Conservation (phyloP, 257 asterid genomes). For the Solanum appendiculatum region DNA sequence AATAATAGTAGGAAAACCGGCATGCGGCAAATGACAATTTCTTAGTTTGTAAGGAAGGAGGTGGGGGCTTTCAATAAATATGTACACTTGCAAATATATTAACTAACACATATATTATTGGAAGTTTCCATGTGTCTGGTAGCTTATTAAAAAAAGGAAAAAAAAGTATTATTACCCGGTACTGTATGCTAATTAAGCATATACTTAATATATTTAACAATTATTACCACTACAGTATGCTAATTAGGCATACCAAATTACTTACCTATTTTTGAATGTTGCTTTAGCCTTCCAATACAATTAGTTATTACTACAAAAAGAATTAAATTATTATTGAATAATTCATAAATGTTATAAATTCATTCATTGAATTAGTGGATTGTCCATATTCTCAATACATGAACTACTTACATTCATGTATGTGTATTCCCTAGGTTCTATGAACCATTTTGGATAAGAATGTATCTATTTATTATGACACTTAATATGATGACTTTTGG, state of each 20-base stretch:
- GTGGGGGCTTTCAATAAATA: background rate
- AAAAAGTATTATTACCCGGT: background rate
- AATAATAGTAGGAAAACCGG: background rate
- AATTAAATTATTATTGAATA: no score
- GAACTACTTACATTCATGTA: no score
- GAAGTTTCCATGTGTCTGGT: background rate
- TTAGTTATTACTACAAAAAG: background rate
- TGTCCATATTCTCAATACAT: no score
- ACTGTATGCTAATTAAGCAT: background rate
- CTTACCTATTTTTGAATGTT: background rate
- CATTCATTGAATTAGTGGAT: no score
- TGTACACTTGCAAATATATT: background rate
- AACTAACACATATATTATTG: background rate
- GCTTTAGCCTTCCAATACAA: background rate
- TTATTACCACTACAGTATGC: background rate
- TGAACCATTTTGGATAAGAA: no score
- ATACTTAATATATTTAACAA: background rate
- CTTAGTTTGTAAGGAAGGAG: constrained; percentile 51
- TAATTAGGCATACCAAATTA: no score
- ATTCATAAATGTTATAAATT: no score
- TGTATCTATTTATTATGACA: no score
- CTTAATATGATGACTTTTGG: no score
- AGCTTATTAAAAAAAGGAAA: background rate
- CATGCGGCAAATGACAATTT: constrained; percentile 17
- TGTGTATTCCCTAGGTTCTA: no score